Evolutionary conservation across 2,329 filamentous ascomycete species (phyloP).

Genomic region (Paecilomyces formosus): DNA sequence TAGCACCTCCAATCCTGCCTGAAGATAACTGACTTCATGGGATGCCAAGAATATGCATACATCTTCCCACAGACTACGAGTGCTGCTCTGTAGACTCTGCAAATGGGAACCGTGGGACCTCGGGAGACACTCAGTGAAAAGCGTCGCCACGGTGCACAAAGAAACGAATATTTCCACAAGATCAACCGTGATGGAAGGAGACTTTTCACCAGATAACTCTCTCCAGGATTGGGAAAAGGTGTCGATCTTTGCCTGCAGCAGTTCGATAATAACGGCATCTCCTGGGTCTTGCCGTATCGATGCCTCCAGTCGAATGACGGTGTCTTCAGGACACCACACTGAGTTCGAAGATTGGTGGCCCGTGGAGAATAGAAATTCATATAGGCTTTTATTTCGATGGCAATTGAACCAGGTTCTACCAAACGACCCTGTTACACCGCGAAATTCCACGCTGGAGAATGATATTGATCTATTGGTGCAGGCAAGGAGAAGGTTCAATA

Average conservation of each 20-base stretch:
- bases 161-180: slow-evolving; percentile 44
- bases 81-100: slow-evolving; percentile 20
- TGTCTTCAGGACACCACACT: slow-evolving; percentile 16
- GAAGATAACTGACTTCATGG: slow-evolving; percentile 19
- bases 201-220: slow-evolving; percentile 32
- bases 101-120: slow-evolving; percentile 22
- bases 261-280: slow-evolving; percentile 36
- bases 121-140: slow-evolving; percentile 29
- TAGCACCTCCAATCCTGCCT: slow-evolving; percentile 25
- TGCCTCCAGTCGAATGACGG: slow-evolving; percentile 12
- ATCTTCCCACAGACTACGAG: slow-evolving; percentile 22
- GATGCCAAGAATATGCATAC: slow-evolving; percentile 25
- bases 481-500: slow-evolving; percentile 61
- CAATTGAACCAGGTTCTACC: slow-evolving; percentile 34
- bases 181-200: slow-evolving; percentile 42
- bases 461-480: slow-evolving; percentile 53
- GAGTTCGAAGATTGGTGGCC: slow-evolving; percentile 12
- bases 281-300: slow-evolving; percentile 24
- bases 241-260: slow-evolving; percentile 40
- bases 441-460: slow-evolving; percentile 11
- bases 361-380: slow-evolving; percentile 44
- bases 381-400: slow-evolving; percentile 32
- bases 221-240: slow-evolving; percentile 38
- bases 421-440: slow-evolving; percentile 21
- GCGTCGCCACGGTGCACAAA: slow-evolving; percentile 37